phyloP scores from a whole-genome alignment of 163 green algal species.

The Scenedesmus sp. region DNA sequence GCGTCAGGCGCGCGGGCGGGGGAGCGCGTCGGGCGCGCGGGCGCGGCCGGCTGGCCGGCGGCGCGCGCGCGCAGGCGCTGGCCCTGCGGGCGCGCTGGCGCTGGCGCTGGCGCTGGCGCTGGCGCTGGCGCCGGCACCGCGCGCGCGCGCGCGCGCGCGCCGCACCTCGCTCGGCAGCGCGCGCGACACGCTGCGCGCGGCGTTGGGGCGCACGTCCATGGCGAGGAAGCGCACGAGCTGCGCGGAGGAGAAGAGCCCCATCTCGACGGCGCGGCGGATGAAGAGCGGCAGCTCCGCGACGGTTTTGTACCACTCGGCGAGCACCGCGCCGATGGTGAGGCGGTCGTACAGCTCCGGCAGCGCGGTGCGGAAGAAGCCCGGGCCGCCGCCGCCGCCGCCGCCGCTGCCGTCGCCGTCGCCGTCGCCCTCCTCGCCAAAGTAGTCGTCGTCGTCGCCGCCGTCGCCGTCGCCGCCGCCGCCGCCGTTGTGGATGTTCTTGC shows the following conservation, averaged over 20 bases:
- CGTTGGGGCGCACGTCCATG: conserved; percentile 90
- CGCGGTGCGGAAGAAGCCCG: conserved; percentile 78
- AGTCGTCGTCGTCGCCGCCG: conserved; percentile 90
- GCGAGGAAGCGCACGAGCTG: conserved; percentile 93
- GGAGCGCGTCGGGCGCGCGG: too few relatives aligned
- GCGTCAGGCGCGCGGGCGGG: too few relatives aligned
- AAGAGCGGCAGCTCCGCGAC: conserved; percentile 88
- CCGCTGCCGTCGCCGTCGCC: conserved; percentile 68
- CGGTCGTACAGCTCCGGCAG: conserved; percentile 92
- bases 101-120: too few relatives aligned
- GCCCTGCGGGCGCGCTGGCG: not conserved
- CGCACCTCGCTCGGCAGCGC: conserved; percentile 53
- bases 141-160: not conserved
- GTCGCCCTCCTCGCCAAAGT: conserved; percentile 84
- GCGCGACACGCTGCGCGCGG: conserved; percentile 84
- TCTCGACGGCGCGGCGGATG: conserved; percentile 87
- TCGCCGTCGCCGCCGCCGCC: conserved; percentile 86
- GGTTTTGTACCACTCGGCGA: conserved; percentile 90
- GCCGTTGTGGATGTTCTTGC: conserved; percentile 92
- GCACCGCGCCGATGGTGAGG: conserved; percentile 85
- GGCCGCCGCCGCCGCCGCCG: conserved; percentile 68
- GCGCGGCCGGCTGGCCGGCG: too few relatives aligned
- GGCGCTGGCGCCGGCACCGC: conserved; percentile 77
- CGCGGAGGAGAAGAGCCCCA: conserved; percentile 92
- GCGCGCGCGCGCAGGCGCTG: not conserved